phyloP scores from a whole-genome alignment of 2,329 filamentous ascomycete genomes.

The Cladophialophora chaetospira region DNA sequence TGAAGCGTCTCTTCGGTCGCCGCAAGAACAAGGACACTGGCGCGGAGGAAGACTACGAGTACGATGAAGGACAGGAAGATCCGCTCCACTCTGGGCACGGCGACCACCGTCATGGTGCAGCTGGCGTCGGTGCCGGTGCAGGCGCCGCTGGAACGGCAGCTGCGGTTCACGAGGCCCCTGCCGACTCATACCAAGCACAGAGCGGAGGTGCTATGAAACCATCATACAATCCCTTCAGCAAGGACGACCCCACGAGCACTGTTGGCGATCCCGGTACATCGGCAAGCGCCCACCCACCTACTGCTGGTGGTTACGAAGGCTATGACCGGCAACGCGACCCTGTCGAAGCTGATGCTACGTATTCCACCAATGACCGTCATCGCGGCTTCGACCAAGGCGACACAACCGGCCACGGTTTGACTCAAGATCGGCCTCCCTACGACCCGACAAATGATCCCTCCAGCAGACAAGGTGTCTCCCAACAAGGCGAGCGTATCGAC shows the following conservation, averaged over 20 bases:
- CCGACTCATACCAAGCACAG: conserved; percentile 10
- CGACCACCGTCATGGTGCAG: conserved; percentile 7
- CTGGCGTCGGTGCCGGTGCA: conserved; percentile 12
- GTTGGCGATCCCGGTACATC: background rate
- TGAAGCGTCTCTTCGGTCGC: conserved; percentile 33
- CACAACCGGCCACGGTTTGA: no score
- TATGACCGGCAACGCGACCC: background rate
- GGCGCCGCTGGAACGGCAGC: conserved; percentile 11
- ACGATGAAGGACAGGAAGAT: conserved; percentile 29
- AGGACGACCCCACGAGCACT: conserved; percentile 13
- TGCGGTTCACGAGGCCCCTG: conserved; percentile 3
- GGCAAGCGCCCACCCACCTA: background rate
- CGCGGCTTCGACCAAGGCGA: no score
- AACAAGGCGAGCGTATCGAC: background rate
- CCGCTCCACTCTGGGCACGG: conserved; percentile 13
- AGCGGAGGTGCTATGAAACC: conserved; percentile 26
- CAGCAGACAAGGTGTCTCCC: background rate
- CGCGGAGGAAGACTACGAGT: conserved; percentile 31
- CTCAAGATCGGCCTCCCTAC: conserved; percentile 11
- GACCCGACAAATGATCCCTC: conserved; percentile 14
- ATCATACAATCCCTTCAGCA: conserved; percentile 28
- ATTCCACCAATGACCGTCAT: no score
- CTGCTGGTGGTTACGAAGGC: background rate
- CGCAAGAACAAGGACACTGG: conserved; percentile 34
- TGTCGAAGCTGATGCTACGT: background rate